phyloP scores from a whole-genome alignment of 2,329 filamentous ascomycete genomes.

The Aspergillus jensenii region DNA sequence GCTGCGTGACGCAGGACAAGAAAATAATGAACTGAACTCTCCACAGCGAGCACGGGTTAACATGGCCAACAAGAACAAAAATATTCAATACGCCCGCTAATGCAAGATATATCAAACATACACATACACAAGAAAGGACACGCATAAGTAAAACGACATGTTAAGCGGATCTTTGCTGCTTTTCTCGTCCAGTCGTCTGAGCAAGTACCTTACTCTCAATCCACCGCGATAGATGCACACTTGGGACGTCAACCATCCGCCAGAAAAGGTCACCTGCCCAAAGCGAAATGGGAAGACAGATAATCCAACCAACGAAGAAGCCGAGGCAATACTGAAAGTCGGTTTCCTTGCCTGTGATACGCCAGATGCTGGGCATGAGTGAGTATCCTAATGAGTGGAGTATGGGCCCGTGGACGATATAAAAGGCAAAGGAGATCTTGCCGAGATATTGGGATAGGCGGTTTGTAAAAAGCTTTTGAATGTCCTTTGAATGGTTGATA shows the following conservation, averaged over 20 bases:
- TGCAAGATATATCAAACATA: neutral
- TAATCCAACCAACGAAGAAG: slow-evolving; percentile 40
- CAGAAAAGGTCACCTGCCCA: slow-evolving; percentile 62
- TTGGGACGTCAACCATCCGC: slow-evolving; percentile 54
- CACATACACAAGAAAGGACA: neutral
- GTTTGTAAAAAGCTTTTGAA: slow-evolving; percentile 44
- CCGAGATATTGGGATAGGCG: slow-evolving; percentile 47
- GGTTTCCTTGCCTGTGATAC: slow-evolving; percentile 39
- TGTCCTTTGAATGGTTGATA: slow-evolving; percentile 40
- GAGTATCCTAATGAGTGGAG: slow-evolving; percentile 45
- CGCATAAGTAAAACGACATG: neutral
- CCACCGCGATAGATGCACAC: slow-evolving; percentile 52
- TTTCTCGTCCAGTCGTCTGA: slow-evolving; percentile 15
- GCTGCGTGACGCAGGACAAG: neutral
- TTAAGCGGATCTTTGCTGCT: slow-evolving; percentile 6
- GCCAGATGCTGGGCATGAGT: slow-evolving; percentile 44
- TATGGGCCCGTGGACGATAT: slow-evolving; percentile 48
- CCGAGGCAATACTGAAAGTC: slow-evolving; percentile 40
- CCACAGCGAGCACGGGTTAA: neutral
- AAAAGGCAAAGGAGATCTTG: slow-evolving; percentile 49
- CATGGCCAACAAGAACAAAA: neutral
- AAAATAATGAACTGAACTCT: neutral
- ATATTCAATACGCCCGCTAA: slow-evolving; percentile 11
- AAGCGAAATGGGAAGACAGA: slow-evolving; percentile 45
- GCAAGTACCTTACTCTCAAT: slow-evolving; percentile 41